Base-by-base conservation (phyloP, 805 yeast genomes). In the Saccharomycodes ludwigii region DNA sequence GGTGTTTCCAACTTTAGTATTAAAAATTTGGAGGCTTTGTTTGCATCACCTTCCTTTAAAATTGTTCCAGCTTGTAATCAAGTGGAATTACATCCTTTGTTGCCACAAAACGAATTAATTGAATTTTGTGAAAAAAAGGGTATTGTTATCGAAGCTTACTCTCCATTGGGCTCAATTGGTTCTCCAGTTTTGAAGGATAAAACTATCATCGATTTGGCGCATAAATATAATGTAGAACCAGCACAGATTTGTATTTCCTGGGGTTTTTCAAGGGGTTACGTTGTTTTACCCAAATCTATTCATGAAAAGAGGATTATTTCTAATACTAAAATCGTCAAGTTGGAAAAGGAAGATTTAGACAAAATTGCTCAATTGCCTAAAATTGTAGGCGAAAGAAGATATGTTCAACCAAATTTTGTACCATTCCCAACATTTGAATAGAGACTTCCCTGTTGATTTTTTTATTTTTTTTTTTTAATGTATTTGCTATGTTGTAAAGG, bases 1-100 rank as follows among this genome's bases (percentile, higher is more conserved):
- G 94, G 94, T 42, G 80, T 82, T 25, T 76, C 86, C 22, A 82
- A 82, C 58, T 72, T 75, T 50, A 66, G 80, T 13, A 55, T 67
- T 18, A 65, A 59, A 34, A 66, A 70, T 41, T 48, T 77, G 39
- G 57, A 66, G 36, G 63, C 55, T 31, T 56, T 81, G 36, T 59
- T 78, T 32, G 55, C 54, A 8, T 50, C 63, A 31, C 65, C 69
- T 30, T 63, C 61, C 26, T 68, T 66, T 33, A 67, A 58, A 23
- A 51, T 69, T 30, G 66, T 63, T 20, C 94, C 94, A 5, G 84
- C 71, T 9, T 71, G 65, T 25, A 73, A 76, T 56, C 94, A 83
- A 61, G 65, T 80, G 37, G 94, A 83, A 59, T 56, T 73, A 23
- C 93, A 82, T 54, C 84, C 86, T 29, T 65, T 66, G 39, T 61